These are phyloP conservation scores for Chamaecyparis obtusa DNA, from an alignment of 75 land plant species.

Conservation along the genomic window DNA sequence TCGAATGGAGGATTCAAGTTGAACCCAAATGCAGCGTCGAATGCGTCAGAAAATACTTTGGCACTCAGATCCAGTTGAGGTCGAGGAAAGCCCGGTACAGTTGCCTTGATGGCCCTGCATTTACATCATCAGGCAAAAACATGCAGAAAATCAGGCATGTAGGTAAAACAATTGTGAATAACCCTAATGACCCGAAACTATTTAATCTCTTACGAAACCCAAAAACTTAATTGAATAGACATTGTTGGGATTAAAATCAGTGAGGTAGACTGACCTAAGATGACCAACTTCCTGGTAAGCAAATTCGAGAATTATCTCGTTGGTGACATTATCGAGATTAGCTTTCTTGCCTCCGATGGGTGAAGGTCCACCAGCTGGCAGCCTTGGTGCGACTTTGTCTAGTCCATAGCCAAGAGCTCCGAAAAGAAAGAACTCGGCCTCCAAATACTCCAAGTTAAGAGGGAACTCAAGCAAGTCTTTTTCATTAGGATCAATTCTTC, in stretches of 20 bases:
- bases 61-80: constrained; percentile 46
- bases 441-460: background rate
- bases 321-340: no score
- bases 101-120: constrained; percentile 58
- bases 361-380: no score
- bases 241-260: background rate
- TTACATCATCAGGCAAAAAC: background rate
- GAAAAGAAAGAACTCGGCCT: no score
- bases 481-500: background rate
- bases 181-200: no score
- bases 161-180: no score
- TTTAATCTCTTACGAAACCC: background rate
- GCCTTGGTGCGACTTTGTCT: no score
- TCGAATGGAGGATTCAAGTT: constrained; percentile 27
- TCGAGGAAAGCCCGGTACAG: constrained; percentile 20
- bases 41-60: constrained; percentile 34
- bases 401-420: no score
- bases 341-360: no score
- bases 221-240: background rate
- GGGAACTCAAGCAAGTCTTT: constrained; percentile 7
- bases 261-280: background rate
- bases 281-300: no score
- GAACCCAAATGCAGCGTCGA: constrained; percentile 52
- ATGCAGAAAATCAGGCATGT: background rate
- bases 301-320: no score